phyloP scores from a whole-genome alignment of 441 rosid genomes.

The Populus hybrid region DNA sequence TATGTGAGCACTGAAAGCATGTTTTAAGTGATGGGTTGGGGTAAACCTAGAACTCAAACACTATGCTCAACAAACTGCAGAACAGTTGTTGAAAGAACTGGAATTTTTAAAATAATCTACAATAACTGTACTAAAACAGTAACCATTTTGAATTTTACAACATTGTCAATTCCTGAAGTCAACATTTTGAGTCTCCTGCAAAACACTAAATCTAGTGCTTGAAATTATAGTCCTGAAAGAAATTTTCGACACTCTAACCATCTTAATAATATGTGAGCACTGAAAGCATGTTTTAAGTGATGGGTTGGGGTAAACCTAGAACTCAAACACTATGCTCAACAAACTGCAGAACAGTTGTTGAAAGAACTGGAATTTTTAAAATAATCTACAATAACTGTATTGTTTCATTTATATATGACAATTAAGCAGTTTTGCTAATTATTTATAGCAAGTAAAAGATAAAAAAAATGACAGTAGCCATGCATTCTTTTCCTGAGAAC shows the following conservation, averaged over 20 bases:
- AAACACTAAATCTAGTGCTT: not conserved
- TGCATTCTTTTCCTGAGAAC: not conserved
- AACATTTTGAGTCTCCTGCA: not conserved
- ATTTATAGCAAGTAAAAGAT: slow-evolving; percentile 6
- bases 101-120: too few relatives aligned
- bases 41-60: too few relatives aligned
- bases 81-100: too few relatives aligned
- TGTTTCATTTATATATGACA: not conserved
- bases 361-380: not conserved
- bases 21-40: too few relatives aligned
- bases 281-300: not conserved
- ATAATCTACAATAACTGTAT: not conserved
- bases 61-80: too few relatives aligned
- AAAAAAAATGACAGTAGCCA: not conserved
- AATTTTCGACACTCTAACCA: not conserved
- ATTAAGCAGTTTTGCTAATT: not conserved
- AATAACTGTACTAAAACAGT: not conserved
- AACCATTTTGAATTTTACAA: not conserved
- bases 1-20: too few relatives aligned
- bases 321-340: not conserved
- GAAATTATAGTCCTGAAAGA: not conserved
- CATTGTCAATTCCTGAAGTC: not conserved
- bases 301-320: not conserved
- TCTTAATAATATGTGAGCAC: not conserved
- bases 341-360: not conserved